phyloP scores from a whole-genome alignment of 1,284 basidiomycete genomes.

The Heterobasidion irregulare region DNA sequence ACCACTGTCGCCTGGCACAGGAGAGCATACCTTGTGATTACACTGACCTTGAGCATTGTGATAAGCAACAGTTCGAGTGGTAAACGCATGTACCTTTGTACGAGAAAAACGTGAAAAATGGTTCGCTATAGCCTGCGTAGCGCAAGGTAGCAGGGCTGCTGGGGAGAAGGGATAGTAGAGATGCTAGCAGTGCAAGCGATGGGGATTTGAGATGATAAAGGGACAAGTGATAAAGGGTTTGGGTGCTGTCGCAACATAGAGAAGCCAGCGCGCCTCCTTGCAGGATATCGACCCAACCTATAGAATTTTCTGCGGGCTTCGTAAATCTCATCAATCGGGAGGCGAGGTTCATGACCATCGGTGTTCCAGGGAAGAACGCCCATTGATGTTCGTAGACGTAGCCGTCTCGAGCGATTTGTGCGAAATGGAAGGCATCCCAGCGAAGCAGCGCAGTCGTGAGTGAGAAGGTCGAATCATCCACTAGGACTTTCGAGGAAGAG shows the following conservation, averaged over 20 bases:
- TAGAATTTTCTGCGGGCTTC: not conserved
- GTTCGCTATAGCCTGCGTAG: conserved; percentile 74
- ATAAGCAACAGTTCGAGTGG: not conserved
- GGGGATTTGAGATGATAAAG: conserved; percentile 43
- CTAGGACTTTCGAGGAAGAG: conserved; percentile 31
- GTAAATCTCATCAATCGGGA: conserved; percentile 18
- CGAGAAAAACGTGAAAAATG: conserved; percentile 76
- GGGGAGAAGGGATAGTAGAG: conserved; percentile 69
- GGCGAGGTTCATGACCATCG: conserved; percentile 41
- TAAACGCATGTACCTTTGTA: conserved; percentile 51
- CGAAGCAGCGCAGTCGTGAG: conserved; percentile 41
- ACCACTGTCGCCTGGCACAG: conserved; percentile 41
- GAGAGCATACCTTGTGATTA: conserved; percentile 47
- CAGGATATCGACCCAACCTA: conserved; percentile 19
- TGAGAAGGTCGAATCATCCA: conserved; percentile 13
- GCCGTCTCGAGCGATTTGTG: conserved; percentile 51
- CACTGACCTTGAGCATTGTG: conserved; percentile 2
- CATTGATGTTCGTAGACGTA: conserved; percentile 80
- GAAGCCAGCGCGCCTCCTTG: conserved; percentile 32
- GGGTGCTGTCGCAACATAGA: conserved; percentile 35
- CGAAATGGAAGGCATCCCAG: conserved; percentile 89
- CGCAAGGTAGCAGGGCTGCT: conserved; percentile 74
- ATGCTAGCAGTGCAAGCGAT: conserved; percentile 49
- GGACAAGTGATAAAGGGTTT: conserved; percentile 58
- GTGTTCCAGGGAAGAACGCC: conserved; percentile 79